These are phyloP conservation scores for Fonsecaea erecta DNA, from an alignment of 2,329 filamentous ascomycete species.

Conservation along the genomic window DNA sequence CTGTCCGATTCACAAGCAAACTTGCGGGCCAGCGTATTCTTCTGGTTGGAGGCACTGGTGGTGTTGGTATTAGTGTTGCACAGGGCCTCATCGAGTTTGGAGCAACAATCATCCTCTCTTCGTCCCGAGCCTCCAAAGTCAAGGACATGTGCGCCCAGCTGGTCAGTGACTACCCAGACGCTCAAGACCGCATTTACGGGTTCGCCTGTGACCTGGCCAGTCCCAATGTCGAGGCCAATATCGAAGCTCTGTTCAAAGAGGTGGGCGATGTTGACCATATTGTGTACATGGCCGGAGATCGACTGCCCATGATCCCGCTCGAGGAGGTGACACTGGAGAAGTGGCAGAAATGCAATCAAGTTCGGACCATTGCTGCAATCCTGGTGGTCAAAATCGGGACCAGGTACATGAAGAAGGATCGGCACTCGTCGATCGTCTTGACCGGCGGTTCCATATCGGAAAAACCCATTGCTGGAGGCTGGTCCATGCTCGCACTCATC, in stretches of 20 bases:
- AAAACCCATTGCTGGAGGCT: constrained; percentile 56
- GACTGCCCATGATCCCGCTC: constrained; percentile 49
- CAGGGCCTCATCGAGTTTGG: constrained; percentile 62
- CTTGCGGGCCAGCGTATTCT: constrained; percentile 51
- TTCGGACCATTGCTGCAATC: constrained; percentile 58
- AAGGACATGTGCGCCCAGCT: constrained; percentile 54
- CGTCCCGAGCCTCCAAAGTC: constrained; percentile 59
- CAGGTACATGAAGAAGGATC: constrained; percentile 50
- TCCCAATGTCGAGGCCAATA: constrained; percentile 53
- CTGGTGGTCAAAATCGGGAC: constrained; percentile 56
- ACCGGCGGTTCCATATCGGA: constrained; percentile 60
- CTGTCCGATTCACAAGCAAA: constrained; percentile 37
- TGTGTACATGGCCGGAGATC: constrained; percentile 61
- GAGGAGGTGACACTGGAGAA: constrained; percentile 48
- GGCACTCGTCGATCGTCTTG: constrained; percentile 58
- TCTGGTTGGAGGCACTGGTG: constrained; percentile 66
- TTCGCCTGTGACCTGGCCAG: constrained; percentile 56
- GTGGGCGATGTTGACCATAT: constrained; percentile 57
- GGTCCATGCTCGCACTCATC: constrained; percentile 56
- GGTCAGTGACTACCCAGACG: constrained; percentile 50
- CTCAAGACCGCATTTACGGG: constrained; percentile 47
- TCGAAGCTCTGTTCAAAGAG: constrained; percentile 51
- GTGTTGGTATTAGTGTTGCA: constrained; percentile 66
- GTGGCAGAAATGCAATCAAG: constrained; percentile 51
- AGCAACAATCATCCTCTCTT: constrained; percentile 64